Conservation (phyloP, 805 yeast genomes). For the Teunomyces panamensis region DNA sequence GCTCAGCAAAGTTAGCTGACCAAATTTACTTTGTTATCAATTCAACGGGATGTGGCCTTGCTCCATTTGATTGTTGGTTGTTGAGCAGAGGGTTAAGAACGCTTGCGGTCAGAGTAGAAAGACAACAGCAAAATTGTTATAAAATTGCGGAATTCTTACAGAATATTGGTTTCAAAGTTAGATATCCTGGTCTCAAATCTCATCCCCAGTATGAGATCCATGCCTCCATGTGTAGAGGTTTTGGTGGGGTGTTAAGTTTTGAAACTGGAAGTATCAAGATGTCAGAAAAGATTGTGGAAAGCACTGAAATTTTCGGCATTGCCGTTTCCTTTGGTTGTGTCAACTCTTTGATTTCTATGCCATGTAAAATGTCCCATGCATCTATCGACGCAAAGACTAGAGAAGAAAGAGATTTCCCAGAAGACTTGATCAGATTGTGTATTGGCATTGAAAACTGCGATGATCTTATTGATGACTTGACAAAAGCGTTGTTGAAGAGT, state of each 20-base stretch:
- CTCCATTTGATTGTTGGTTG: constrained; percentile 93
- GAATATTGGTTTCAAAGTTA: constrained; percentile 65
- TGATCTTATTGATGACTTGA: constrained; percentile 80
- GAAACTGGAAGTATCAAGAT: constrained; percentile 75
- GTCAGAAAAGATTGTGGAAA: constrained; percentile 71
- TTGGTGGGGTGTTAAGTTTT: constrained; percentile 85
- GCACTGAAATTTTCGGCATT: constrained; percentile 75
- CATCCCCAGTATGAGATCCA: constrained; percentile 85
- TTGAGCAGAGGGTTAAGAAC: constrained; percentile 87
- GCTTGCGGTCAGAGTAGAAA: constrained; percentile 77
- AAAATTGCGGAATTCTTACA: constrained; percentile 73
- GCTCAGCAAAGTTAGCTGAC: constrained; percentile 61
- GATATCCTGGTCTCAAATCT: constrained; percentile 79
- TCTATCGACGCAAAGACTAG: constrained; percentile 86
- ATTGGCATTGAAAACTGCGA: constrained; percentile 84
- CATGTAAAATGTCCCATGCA: constrained; percentile 97
- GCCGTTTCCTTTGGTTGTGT: constrained; percentile 95
- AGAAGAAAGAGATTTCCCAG: constrained; percentile 86
- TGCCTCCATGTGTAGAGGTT: constrained; percentile 71
- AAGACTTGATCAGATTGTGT: constrained; percentile 85
- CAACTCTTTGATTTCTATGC: constrained; percentile 87
- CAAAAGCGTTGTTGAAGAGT: constrained; percentile 63
- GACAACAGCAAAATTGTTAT: constrained; percentile 75
- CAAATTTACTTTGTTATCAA: constrained; percentile 74
- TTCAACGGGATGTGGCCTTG: constrained; percentile 85